Conservation (phyloP, 2,329 filamentous ascomycete species). For the Botrytis medusae region DNA sequence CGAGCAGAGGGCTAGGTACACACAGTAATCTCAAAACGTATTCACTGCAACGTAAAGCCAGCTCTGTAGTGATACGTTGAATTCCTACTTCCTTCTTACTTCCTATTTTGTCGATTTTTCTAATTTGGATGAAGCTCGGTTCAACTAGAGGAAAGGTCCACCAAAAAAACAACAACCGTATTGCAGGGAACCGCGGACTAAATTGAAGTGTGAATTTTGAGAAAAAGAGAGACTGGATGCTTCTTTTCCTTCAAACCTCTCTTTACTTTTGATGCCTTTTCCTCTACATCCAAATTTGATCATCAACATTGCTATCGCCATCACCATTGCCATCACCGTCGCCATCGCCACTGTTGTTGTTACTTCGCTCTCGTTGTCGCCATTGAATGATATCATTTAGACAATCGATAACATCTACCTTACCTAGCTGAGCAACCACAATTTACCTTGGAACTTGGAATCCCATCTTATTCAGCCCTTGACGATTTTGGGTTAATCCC, state of each 20-base stretch:
- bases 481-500: background rate
- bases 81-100: background rate
- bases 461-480: conserved; percentile 6
- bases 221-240: conserved; percentile 2
- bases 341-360: background rate
- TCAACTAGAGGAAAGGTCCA: background rate
- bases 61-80: background rate
- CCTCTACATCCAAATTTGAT: background rate
- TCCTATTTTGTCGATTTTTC: background rate
- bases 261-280: background rate
- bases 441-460: background rate
- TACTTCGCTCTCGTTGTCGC: background rate
- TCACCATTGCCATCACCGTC: background rate
- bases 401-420: background rate
- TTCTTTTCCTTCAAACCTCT: background rate
- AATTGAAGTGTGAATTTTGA: background rate
- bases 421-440: background rate
- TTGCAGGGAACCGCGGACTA: background rate
- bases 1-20: too few species aligned
- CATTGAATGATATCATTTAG: background rate
- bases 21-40: background rate
- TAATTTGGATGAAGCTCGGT: background rate
- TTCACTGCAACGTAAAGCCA: background rate
- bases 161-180: background rate
- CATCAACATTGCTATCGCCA: background rate